Evolutionary conservation across 495 filamentous ascomycete species (phyloP).

Genomic region (Tirmania nivea): DNA sequence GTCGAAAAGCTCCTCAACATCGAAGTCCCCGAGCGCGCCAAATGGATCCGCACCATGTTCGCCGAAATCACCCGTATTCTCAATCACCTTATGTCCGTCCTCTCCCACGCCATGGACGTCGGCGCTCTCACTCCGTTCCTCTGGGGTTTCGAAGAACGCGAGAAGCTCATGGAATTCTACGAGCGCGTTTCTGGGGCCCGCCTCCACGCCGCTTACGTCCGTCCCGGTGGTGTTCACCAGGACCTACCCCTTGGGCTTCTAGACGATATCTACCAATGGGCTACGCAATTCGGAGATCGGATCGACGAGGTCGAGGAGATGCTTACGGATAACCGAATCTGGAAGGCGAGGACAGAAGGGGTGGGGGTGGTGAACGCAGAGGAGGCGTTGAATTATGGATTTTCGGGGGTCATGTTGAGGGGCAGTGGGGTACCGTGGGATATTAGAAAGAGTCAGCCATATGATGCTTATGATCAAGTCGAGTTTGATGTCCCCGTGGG

Average conservation of each 20-base stretch:
- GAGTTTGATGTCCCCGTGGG: constrained; percentile 97
- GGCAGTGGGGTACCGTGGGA: constrained; percentile 97
- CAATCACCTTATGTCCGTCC: constrained; percentile 95
- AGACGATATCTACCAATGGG: constrained; percentile 99
- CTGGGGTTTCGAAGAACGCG: constrained; percentile 99
- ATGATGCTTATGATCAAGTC: constrained; percentile 92
- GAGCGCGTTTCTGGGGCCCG: constrained; percentile 96
- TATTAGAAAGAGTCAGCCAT: constrained; percentile 82
- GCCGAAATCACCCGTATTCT: constrained; percentile 85
- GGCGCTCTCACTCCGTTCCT: constrained; percentile 94
- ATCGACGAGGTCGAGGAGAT: constrained; percentile 99
- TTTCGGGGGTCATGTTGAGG: constrained; percentile 93
- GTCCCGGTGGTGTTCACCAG: constrained; percentile 88
- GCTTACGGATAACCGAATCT: constrained; percentile 97
- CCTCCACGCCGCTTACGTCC: constrained; percentile 94
- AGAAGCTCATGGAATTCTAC: constrained; percentile 99
- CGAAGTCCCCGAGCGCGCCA: constrained; percentile 85
- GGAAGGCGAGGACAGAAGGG: constrained; percentile 77
- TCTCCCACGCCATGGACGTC: constrained; percentile 97
- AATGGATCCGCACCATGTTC: constrained; percentile 93
- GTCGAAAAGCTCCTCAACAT: constrained; percentile 97
- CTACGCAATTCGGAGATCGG: constrained; percentile 96
- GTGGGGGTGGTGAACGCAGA: constrained; percentile 79
- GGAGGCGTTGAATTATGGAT: constrained; percentile 85
- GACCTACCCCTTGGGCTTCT: constrained; percentile 87